Percentiles rank a stretch among this genome's conserved stretches.
Conservation (phyloP, 768 basidiomycete species). For the Amanita jacksonii region DNA sequence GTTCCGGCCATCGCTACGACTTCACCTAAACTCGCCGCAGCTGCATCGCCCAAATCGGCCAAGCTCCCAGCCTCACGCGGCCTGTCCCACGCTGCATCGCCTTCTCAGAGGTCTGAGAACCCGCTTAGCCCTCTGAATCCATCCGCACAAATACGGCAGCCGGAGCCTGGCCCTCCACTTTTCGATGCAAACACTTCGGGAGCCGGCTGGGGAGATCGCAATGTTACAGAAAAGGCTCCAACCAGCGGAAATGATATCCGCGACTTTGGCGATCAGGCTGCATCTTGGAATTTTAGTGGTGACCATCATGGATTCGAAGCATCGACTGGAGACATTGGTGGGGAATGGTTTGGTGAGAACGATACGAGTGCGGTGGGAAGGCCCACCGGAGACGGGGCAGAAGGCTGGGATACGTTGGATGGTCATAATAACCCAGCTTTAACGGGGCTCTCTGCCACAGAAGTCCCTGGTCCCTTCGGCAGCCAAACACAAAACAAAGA, state of each 20-base stretch:
- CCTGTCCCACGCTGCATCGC: constrained; percentile 16
- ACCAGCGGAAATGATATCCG: neutral
- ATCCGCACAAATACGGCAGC: constrained; percentile 15
- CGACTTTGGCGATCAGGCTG: neutral
- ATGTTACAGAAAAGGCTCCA: neutral
- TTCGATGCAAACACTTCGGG: constrained; percentile 12
- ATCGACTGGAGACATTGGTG: too few species aligned
- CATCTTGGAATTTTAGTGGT: neutral
- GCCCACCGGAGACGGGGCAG: neutral
- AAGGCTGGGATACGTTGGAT: neutral
- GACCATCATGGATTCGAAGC: constrained; percentile 1
- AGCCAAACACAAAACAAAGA: neutral
- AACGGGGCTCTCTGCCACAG: neutral
- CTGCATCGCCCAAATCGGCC: neutral
- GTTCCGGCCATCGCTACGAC: neutral
- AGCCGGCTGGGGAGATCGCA: neutral
- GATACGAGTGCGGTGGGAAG: too few species aligned
- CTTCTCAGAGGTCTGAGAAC: constrained; percentile 15
- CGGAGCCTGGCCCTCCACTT: constrained; percentile 8
- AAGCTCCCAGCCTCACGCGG: constrained; percentile 2
- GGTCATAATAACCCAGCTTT: neutral
- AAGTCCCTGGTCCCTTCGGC: neutral
- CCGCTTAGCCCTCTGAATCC: constrained; percentile 27
- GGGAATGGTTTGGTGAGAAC: too few species aligned
- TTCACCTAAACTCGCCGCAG: constrained; percentile 2